Percentiles rank a stretch among this genome's conserved stretches.
These are phyloP conservation scores for Blumeriella jaapii DNA, from an alignment of 2,329 filamentous ascomycete species.

Conservation along the genomic window DNA sequence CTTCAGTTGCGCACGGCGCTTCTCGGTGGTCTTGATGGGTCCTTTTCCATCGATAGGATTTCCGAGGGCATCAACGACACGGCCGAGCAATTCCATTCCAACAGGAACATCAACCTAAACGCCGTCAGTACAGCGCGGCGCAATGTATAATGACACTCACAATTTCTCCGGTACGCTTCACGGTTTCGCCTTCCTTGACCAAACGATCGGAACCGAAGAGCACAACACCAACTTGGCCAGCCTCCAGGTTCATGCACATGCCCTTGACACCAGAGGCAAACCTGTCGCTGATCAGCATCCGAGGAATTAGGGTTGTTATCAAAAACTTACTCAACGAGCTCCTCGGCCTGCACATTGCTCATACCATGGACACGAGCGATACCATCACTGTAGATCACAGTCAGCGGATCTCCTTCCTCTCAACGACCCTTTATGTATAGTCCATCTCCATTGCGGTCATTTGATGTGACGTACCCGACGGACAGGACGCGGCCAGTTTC, in stretches of 20 bases:
- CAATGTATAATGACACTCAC: conserved; percentile 45
- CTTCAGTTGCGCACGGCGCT: conserved; percentile 96
- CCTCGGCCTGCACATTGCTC: conserved; percentile 99
- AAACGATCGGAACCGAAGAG: conserved; percentile 99
- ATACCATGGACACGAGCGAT: conserved; percentile 99
- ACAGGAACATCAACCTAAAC: conserved; percentile 88
- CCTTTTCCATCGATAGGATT: conserved; percentile 99
- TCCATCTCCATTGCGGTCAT: conserved; percentile 9
- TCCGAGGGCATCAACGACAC: conserved; percentile 96
- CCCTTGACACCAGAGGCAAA: conserved; percentile 99
- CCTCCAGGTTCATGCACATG: conserved; percentile 99
- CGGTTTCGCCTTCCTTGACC: conserved; percentile 97
- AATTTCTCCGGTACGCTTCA: conserved; percentile 99
- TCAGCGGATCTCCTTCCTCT: conserved; percentile 13
- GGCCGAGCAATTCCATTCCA: conserved; percentile 83
- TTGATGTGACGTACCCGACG: conserved; percentile 68
- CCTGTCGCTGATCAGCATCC: conserved; percentile 37
- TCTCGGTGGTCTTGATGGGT: conserved; percentile 83
- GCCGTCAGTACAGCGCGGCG: conserved; percentile 12
- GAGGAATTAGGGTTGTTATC: conserved; percentile 4
- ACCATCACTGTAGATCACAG: conserved; percentile 68
- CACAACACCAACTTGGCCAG: conserved; percentile 99
- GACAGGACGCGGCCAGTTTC: conserved; percentile 98
- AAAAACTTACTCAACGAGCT: conserved; percentile 90
- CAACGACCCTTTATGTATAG: conserved; percentile 7